A percentile compares a stretch with the other conserved stretches of the same genome.
These are phyloP conservation scores for Combretum micranthum DNA, from an alignment of 345 rosid genomes.

Conservation along the genomic window DNA sequence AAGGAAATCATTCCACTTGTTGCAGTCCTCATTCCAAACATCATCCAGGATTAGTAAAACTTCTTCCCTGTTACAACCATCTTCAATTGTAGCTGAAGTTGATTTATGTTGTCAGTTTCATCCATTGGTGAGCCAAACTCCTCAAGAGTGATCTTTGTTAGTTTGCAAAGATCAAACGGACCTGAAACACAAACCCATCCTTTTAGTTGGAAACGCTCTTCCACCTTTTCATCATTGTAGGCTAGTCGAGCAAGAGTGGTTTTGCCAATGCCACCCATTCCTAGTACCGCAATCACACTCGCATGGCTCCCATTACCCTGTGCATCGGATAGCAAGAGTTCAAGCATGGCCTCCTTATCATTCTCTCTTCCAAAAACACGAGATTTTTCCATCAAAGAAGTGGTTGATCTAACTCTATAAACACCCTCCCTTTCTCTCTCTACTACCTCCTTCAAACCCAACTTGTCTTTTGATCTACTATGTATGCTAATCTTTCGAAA, in stretches of 20 bases:
- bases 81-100: slow-evolving; percentile 6
- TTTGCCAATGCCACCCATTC: slow-evolving; percentile 22
- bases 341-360: slow-evolving; percentile 8
- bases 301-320: background rate
- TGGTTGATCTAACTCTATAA: background rate
- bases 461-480: background rate
- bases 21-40: slow-evolving; percentile 26
- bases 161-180: background rate
- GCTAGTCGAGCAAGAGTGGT: slow-evolving; percentile 21
- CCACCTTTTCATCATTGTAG: slow-evolving; percentile 7
- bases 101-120: background rate
- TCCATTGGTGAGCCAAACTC: background rate
- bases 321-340: background rate
- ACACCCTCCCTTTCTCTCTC: background rate
- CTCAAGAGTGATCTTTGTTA: slow-evolving; percentile 2
- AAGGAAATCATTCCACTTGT: slow-evolving; percentile 2
- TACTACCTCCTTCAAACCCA: background rate
- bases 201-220: background rate
- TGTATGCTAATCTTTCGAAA: slow-evolving; percentile 5
- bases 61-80: slow-evolving; percentile 20
- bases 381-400: slow-evolving; percentile 11
- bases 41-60: slow-evolving; percentile 35
- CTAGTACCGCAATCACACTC: slow-evolving; percentile 14
- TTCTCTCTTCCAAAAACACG: slow-evolving; percentile 15
- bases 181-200: slow-evolving; percentile 20